A percentile compares a stretch with the other conserved stretches of the same genome.
phyloP scores from a whole-genome alignment of 208 protist species.

The Acanthamoeba royreba region DNA sequence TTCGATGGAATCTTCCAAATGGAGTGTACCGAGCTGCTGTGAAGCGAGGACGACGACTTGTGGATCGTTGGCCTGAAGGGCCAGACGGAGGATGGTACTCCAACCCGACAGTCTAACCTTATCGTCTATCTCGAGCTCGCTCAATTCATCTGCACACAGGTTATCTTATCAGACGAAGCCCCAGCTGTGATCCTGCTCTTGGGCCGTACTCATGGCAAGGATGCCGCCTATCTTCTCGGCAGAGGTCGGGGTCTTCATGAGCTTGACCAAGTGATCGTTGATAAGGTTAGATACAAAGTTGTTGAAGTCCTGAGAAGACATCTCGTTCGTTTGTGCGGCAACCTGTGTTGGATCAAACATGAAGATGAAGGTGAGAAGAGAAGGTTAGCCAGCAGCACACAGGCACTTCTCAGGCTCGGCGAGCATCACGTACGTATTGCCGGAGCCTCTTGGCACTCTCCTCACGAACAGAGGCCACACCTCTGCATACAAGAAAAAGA shows the following conservation, averaged over 20 bases:
- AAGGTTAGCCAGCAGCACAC: no score
- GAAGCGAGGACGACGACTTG: constrained; percentile 71
- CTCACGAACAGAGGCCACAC: no score
- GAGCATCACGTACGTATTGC: not conserved
- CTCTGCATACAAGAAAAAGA: no score
- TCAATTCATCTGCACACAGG: constrained; percentile 49
- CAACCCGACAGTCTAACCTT: constrained; percentile 66
- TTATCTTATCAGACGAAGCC: not conserved
- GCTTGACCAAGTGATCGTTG: constrained; percentile 70
- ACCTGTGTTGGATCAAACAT: constrained; percentile 1
- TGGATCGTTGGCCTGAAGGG: constrained; percentile 69
- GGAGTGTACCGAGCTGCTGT: constrained; percentile 71
- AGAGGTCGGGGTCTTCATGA: constrained; percentile 64
- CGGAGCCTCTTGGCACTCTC: not conserved
- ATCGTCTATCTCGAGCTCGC: constrained; percentile 65
- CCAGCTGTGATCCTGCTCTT: not conserved
- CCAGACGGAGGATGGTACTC: constrained; percentile 76
- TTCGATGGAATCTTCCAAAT: not conserved
- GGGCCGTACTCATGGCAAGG: constrained; percentile 67
- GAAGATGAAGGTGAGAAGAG: not conserved
- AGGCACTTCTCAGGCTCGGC: no score
- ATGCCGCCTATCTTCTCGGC: constrained; percentile 81
- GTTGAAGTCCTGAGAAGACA: constrained; percentile 69
- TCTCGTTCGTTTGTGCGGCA: constrained; percentile 55
- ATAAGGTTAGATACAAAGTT: constrained; percentile 63